Percentiles rank a stretch among this genome's conserved stretches.
These are phyloP conservation scores for Bipolaris bicolor DNA, from an alignment of 2,329 filamentous ascomycete genomes.

Conservation along the genomic window DNA sequence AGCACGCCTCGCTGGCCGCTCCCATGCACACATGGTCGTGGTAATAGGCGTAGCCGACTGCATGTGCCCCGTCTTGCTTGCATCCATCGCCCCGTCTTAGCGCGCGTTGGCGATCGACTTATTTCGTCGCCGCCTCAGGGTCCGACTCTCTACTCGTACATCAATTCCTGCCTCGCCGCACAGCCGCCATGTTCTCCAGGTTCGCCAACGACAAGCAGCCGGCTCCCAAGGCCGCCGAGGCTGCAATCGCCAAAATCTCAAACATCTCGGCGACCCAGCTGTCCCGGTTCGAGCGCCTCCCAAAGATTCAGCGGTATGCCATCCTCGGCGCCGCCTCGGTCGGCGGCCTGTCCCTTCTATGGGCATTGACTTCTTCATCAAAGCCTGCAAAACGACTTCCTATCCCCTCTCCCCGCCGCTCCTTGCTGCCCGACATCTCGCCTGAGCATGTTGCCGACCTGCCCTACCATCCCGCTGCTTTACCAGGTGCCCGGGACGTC, in stretches of 20 bases:
- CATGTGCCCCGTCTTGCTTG: slow-evolving; percentile 1
- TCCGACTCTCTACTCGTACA: slow-evolving; percentile 12
- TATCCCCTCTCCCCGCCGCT: slow-evolving; percentile 38
- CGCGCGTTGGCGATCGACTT: slow-evolving; percentile 23
- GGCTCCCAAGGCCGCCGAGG: slow-evolving; percentile 14
- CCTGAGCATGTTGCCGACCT: slow-evolving; percentile 36
- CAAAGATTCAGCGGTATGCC: slow-evolving; percentile 26
- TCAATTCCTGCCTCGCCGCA: slow-evolving; percentile 24
- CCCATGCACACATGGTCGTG: not conserved
- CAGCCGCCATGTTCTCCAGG: slow-evolving; percentile 16
- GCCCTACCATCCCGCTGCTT: slow-evolving; percentile 70
- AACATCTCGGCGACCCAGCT: slow-evolving; percentile 17
- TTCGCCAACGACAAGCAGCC: slow-evolving; percentile 29
- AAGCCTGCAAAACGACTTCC: slow-evolving; percentile 19
- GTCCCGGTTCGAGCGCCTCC: slow-evolving; percentile 25
- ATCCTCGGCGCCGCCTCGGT: slow-evolving; percentile 36
- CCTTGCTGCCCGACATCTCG: slow-evolving; percentile 35
- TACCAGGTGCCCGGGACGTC: slow-evolving; percentile 74
- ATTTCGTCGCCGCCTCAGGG: slow-evolving; percentile 26
- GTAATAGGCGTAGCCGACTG: not conserved
- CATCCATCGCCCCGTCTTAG: slow-evolving; percentile 17
- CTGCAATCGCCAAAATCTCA: slow-evolving; percentile 18
- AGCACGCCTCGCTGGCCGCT: not conserved
- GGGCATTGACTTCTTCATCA: slow-evolving; percentile 28
- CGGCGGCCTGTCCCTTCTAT: slow-evolving; percentile 32